phyloP scores from a whole-genome alignment of 306 rosid genomes.

The Morella rubra region DNA sequence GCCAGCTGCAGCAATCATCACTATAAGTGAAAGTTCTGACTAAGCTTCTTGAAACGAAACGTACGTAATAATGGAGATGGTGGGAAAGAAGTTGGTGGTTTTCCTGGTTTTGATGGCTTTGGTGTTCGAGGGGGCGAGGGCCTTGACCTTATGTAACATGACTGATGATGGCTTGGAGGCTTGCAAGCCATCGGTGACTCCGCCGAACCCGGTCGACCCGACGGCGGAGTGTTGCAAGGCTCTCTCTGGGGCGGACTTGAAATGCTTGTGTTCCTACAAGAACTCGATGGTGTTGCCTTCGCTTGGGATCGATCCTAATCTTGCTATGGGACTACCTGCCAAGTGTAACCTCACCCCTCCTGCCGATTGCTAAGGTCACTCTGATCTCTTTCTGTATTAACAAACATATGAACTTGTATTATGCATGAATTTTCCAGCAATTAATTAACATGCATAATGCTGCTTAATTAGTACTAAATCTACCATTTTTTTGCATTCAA shows the following conservation, averaged over 20 bases:
- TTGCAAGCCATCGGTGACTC: constrained; percentile 47
- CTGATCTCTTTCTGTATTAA: background rate
- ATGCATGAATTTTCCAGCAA: too few species aligned
- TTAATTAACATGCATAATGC: too few species aligned
- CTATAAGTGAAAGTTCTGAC: background rate
- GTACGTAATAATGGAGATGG: constrained; percentile 2
- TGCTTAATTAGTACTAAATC: too few species aligned
- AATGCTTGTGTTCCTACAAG: constrained; percentile 45
- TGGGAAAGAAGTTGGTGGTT: constrained; percentile 13
- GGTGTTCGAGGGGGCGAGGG: constrained; percentile 24
- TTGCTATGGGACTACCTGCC: constrained; percentile 49
- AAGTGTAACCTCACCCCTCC: constrained; percentile 46
- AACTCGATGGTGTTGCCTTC: constrained; percentile 28
- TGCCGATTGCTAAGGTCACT: constrained; percentile 32
- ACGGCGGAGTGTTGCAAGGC: constrained; percentile 37
- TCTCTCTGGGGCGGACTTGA: constrained; percentile 39
- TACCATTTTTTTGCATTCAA: too few species aligned
- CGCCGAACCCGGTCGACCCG: constrained; percentile 28
- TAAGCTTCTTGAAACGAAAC: background rate
- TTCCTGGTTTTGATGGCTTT: constrained; percentile 1
- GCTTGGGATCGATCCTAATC: constrained; percentile 42
- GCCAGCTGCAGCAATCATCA: too few species aligned
- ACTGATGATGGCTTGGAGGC: constrained; percentile 22
- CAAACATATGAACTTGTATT: background rate
- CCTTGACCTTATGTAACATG: constrained; percentile 28